Conservation (phyloP, 345 rosid species). For the Eucalyptus brandiana region DNA sequence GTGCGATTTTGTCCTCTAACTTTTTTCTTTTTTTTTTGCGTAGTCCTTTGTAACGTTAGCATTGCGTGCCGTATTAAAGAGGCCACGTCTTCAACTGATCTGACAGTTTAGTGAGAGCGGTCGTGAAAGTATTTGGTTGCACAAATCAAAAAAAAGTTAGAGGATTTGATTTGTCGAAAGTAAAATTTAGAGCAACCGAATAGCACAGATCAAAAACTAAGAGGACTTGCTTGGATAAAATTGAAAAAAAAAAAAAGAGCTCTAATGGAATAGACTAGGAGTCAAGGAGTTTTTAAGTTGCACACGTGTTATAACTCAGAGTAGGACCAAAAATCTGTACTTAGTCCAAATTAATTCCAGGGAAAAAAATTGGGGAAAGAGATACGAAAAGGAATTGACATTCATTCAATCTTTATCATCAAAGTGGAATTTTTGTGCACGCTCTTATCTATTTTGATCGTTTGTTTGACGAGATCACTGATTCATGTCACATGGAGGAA, state of each 20-base stretch:
- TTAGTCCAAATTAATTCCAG: not conserved
- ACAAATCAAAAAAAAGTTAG: not conserved
- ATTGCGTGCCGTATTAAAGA: not conserved
- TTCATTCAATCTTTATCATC: not conserved
- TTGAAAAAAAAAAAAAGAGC: no score
- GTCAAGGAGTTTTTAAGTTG: not conserved
- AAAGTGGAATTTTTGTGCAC: not conserved
- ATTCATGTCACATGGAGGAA: not conserved
- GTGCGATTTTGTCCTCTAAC: not conserved
- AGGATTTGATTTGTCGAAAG: not conserved
- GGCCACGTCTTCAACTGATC: not conserved
- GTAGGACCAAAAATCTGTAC: not conserved
- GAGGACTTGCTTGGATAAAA: not conserved
- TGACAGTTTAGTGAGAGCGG: not conserved
- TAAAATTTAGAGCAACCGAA: not conserved
- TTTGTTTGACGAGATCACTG: not conserved
- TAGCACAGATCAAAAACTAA: not conserved
- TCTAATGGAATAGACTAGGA: no score
- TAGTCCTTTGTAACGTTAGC: not conserved
- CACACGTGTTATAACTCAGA: not conserved
- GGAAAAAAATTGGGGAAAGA: not conserved
- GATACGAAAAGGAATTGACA: not conserved
- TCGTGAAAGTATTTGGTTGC: not conserved
- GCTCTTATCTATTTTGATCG: not conserved
- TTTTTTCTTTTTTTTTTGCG: not conserved